Conservation (phyloP, 352 stramenopile species). For the Halophytophthora batemanensis region DNA sequence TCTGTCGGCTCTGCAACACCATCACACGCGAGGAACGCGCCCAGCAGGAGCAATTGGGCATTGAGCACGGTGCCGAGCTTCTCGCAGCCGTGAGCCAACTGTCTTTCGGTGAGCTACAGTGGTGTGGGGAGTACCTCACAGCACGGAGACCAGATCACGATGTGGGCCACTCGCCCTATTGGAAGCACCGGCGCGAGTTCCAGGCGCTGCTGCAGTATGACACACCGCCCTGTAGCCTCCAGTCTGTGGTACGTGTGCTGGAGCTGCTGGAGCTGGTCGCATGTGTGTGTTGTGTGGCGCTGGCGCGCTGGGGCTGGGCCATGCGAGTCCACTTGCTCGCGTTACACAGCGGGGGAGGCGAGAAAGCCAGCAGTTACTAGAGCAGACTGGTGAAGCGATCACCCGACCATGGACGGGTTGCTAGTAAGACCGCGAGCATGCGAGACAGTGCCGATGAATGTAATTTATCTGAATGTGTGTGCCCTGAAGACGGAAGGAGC, state of each 20-base stretch:
- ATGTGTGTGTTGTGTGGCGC: slow-evolving; percentile 11
- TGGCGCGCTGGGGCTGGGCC: slow-evolving; percentile 20
- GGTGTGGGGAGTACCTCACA: slow-evolving; percentile 42
- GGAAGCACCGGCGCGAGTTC: slow-evolving; percentile 30
- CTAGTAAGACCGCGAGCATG: slow-evolving; percentile 4
- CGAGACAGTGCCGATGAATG: slow-evolving; percentile 9
- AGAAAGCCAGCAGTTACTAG: slow-evolving; percentile 17
- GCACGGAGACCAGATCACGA: slow-evolving; percentile 13
- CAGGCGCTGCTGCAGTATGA: slow-evolving; percentile 20
- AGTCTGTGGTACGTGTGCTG: slow-evolving; percentile 17
- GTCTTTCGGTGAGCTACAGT: slow-evolving; percentile 44
- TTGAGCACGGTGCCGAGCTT: slow-evolving; percentile 17
- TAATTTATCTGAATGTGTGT: slow-evolving; percentile 25
- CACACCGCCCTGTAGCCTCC: slow-evolving; percentile 20
- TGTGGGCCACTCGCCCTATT: slow-evolving; percentile 35
- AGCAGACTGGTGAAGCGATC: neutral
- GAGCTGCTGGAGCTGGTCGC: slow-evolving; percentile 28
- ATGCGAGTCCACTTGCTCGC: slow-evolving; percentile 7
- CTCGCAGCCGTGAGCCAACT: slow-evolving; percentile 32
- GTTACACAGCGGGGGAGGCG: slow-evolving; percentile 5
- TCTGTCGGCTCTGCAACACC: slow-evolving; percentile 37
- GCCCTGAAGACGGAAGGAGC: no score
- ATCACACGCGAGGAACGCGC: slow-evolving; percentile 27
- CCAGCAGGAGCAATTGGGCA: slow-evolving; percentile 13
- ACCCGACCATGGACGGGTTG: neutral